Base-by-base conservation (phyloP, 331 rosid species). In the Pyrus hybrid region DNA sequence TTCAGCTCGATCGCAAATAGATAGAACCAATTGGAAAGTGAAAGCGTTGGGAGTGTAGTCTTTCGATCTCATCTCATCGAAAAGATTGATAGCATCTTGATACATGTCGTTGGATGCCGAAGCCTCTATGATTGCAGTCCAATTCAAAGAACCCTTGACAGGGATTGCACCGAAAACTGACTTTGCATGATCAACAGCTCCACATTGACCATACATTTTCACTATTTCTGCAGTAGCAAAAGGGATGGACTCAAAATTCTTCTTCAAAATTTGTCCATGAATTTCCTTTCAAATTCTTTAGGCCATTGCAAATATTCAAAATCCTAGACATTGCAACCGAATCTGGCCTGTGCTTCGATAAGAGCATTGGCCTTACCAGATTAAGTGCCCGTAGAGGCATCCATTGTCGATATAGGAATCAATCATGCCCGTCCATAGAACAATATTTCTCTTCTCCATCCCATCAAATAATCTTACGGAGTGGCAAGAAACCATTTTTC, bases 361-460 rank as follows among this genome's bases (percentile, higher is more conserved):
- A 79, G 60, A 84, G 86, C 96, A 88, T 88, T 21, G 86, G 81
- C 85, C 96, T 86, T 13, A 88, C 77, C 75, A 90, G 88, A 71
- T 60, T 77, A 32, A 83, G 86, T 65, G 96, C 93, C 78, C 86
- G 58, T 75, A 20, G 32, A 76, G 80, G 76, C 69, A 32, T 28
- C 83, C 80, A 76, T 86, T 86, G 76, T 84, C 90, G 8, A 77
- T 60, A 32, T 70, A 83, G 3, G 94, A 85, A 81, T 92, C 93
- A 66, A 92, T 86, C 96, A 92, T 90, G 66, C 92, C 86, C 3
- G 94, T 92, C 96, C 97, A 92, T 61, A 86, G 63, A 76, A 90
- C 86, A 73, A 90, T 85, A 43, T 88, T 92, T 75, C 89, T 87
- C 58, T 69, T 53, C 78, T 86, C 92, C 86, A 87, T 80, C 28